Conservation (phyloP, 2,329 filamentous ascomycete species). For the Ceratocystis papillata region DNA sequence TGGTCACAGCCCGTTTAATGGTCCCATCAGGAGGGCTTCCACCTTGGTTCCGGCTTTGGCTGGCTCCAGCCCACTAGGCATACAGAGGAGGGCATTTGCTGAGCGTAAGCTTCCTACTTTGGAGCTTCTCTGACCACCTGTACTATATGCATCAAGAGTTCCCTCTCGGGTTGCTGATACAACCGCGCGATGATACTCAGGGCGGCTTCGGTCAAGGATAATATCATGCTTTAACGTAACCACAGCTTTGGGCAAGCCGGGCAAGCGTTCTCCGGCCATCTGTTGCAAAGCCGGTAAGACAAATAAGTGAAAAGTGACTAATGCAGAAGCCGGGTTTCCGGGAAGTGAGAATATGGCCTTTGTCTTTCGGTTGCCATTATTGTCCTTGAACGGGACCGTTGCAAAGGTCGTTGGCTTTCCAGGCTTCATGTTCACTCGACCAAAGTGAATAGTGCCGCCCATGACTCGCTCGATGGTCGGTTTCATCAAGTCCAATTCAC, state of each 20-base stretch:
- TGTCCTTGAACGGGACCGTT: slow-evolving; percentile 56
- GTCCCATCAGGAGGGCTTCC: slow-evolving; percentile 64
- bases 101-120: slow-evolving; percentile 77
- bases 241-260: slow-evolving; percentile 60
- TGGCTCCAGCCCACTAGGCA: slow-evolving; percentile 55
- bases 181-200: slow-evolving; percentile 83
- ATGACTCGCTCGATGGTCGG: slow-evolving; percentile 85
- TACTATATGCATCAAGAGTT: slow-evolving; percentile 61
- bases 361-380: slow-evolving; percentile 41
- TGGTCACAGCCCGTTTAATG: slow-evolving; percentile 20
- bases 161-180: slow-evolving; percentile 59
- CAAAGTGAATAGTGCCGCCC: slow-evolving; percentile 90
- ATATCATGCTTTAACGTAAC: slow-evolving; percentile 66
- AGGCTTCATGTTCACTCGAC: slow-evolving; percentile 93
- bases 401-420: slow-evolving; percentile 97
- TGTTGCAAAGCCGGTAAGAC: slow-evolving; percentile 79
- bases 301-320: slow-evolving; percentile 90
- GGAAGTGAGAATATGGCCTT: slow-evolving; percentile 82
- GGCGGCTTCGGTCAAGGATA: slow-evolving; percentile 58
- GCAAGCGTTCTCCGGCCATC: slow-evolving; percentile 55
- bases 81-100: slow-evolving; percentile 74
- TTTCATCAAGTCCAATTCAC: slow-evolving; percentile 90
- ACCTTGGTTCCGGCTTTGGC: slow-evolving; percentile 58
- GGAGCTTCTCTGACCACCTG: slow-evolving; percentile 81
- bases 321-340: slow-evolving; percentile 83